phyloP scores from a whole-genome alignment of 768 basidiomycete species.

The Kwoniella europaea region DNA sequence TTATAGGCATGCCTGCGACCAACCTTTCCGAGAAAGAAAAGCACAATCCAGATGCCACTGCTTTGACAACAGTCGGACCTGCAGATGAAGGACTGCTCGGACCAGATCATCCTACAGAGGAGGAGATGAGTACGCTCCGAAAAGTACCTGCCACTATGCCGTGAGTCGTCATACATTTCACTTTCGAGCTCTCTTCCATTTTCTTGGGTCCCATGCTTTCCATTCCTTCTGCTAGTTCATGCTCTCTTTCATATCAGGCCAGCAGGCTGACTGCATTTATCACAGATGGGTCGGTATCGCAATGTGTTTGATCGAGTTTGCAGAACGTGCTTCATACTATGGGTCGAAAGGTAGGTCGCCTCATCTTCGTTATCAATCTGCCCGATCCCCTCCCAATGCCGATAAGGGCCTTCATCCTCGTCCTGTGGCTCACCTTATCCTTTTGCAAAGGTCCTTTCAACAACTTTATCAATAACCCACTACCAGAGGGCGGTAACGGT shows the following conservation, averaged over 20 bases:
- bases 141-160: constrained; percentile 46
- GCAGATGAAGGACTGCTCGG: neutral
- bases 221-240: too few species aligned
- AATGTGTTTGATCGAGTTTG: constrained; percentile 58
- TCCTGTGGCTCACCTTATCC: neutral
- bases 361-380: too few species aligned
- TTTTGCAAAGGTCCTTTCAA: constrained; percentile 6
- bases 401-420: constrained; percentile 28
- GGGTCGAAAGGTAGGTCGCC: constrained; percentile 25
- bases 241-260: too few species aligned
- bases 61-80: neutral
- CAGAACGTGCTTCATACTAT: constrained; percentile 53
- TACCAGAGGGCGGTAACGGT: constrained; percentile 48
- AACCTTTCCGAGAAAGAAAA: neutral
- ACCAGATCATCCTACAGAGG: constrained; percentile 22
- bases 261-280: too few species aligned
- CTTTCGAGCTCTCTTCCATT: neutral
- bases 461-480: constrained; percentile 39
- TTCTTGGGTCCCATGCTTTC: too few species aligned
- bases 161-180: constrained; percentile 11
- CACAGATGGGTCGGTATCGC: constrained; percentile 36
- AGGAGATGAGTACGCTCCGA: constrained; percentile 37
- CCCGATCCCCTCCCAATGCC: neutral
- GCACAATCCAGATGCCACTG: neutral
- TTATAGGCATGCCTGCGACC: neutral